phyloP scores from a whole-genome alignment of 2,329 filamentous ascomycete species.

The Fulvia fulva region DNA sequence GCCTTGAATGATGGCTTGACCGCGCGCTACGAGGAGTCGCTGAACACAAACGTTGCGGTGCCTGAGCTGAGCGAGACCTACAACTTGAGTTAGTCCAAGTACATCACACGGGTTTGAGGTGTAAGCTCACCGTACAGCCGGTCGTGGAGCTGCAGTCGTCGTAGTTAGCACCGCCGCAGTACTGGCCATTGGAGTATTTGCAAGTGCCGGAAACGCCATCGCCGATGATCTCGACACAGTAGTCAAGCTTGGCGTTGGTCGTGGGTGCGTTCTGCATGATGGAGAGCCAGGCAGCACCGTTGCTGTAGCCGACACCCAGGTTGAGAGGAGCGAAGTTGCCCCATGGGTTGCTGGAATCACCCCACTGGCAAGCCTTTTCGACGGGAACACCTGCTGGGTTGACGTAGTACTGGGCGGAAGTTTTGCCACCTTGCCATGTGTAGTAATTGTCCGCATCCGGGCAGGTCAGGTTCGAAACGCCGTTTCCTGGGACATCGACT shows the following conservation, averaged over 20 bases:
- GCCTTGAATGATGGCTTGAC: not conserved
- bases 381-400: slow-evolving; percentile 71
- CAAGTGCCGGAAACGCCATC: slow-evolving; percentile 59
- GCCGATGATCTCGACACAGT: slow-evolving; percentile 72
- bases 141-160: slow-evolving; percentile 46
- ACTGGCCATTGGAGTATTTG: slow-evolving; percentile 62
- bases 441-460: slow-evolving; percentile 71
- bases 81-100: slow-evolving; percentile 13
- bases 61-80: slow-evolving; percentile 50
- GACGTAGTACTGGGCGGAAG: slow-evolving; percentile 94
- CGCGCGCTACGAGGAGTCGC: slow-evolving; percentile 20
- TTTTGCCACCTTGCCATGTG: slow-evolving; percentile 67
- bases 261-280: slow-evolving; percentile 83
- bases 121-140: slow-evolving; percentile 77
- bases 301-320: slow-evolving; percentile 71
- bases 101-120: not conserved
- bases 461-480: slow-evolving; percentile 64
- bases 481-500: slow-evolving; percentile 58
- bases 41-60: slow-evolving; percentile 47
- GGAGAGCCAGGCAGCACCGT: slow-evolving; percentile 70
- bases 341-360: slow-evolving; percentile 52
- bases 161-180: slow-evolving; percentile 49
- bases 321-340: slow-evolving; percentile 89
- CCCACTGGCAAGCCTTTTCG: slow-evolving; percentile 74
- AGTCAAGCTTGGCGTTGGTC: slow-evolving; percentile 65